These are phyloP conservation scores for Phoma sp. DNA, from an alignment of 2,329 filamentous ascomycete species.

Conservation along the genomic window DNA sequence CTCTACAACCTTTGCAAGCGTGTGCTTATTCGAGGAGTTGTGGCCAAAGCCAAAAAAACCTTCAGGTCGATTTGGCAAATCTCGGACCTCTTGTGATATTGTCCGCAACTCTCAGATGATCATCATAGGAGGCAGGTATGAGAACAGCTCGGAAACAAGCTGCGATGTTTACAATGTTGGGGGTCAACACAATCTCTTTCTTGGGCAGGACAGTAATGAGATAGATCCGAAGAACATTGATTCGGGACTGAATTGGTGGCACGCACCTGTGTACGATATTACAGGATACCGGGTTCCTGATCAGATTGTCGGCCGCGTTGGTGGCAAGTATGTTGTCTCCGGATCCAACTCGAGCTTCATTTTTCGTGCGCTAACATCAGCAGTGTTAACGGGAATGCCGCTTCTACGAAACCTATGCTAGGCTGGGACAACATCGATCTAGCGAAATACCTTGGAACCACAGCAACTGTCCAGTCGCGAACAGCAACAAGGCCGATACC, in stretches of 20 bases:
- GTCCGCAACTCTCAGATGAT: slow-evolving; percentile 63
- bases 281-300: slow-evolving; percentile 42
- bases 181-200: slow-evolving; percentile 60
- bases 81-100: slow-evolving; percentile 61
- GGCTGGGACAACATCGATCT: slow-evolving; percentile 51
- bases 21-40: slow-evolving; percentile 31
- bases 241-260: slow-evolving; percentile 25
- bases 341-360: no score
- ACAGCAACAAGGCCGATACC: slow-evolving; percentile 55
- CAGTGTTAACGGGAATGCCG: slow-evolving; percentile 56
- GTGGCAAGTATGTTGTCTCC: slow-evolving; percentile 26
- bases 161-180: slow-evolving; percentile 60
- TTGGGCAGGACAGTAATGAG: slow-evolving; percentile 51
- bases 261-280: slow-evolving; percentile 16
- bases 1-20: neutral
- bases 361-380: slow-evolving; percentile 5
- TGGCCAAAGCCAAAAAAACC: slow-evolving; percentile 23
- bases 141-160: slow-evolving; percentile 45
- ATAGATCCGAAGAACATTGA: neutral
- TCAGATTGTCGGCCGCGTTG: slow-evolving; percentile 58
- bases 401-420: slow-evolving; percentile 58
- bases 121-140: slow-evolving; percentile 63
- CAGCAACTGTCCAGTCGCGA: slow-evolving; percentile 34
- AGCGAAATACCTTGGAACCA: no score
- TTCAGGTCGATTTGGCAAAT: slow-evolving; percentile 35